A percentile compares a stretch with the other conserved stretches of the same genome.
These are phyloP conservation scores for Schizosaccharomyces cryophilus DNA, from an alignment of 805 yeast genomes.

Conservation along the genomic window DNA sequence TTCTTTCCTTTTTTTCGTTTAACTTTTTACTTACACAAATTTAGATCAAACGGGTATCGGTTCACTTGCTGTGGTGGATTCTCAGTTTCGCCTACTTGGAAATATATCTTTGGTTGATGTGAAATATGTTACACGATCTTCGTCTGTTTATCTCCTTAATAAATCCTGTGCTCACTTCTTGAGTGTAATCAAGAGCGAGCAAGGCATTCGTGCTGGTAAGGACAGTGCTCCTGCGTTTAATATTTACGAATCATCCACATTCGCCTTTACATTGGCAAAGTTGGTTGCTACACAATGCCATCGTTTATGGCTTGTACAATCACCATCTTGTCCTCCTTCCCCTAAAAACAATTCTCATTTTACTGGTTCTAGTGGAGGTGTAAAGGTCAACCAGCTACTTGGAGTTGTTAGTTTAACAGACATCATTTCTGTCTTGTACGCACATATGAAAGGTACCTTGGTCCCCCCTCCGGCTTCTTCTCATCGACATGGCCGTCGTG, in stretches of 20 bases:
- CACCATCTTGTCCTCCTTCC: slow-evolving; percentile 1
- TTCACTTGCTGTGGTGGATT: slow-evolving; percentile 79
- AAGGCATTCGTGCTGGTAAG: slow-evolving; percentile 84
- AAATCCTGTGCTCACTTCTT: slow-evolving; percentile 72
- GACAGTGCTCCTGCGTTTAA: slow-evolving; percentile 94
- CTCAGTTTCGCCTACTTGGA: slow-evolving; percentile 51
- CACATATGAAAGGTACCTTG: neutral
- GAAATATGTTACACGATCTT: slow-evolving; percentile 28
- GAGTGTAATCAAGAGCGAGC: slow-evolving; percentile 56
- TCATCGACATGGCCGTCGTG: neutral
- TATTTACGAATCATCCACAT: slow-evolving; percentile 51
- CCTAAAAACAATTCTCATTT: neutral
- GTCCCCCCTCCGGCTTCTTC: neutral
- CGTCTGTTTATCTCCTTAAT: slow-evolving; percentile 53
- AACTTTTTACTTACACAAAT: slow-evolving; percentile 11
- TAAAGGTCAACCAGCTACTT: neutral
- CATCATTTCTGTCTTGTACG: neutral
- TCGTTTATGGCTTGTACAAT: slow-evolving; percentile 16
- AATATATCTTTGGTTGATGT: slow-evolving; percentile 90
- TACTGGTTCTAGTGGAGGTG: neutral
- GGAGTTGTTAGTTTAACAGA: neutral
- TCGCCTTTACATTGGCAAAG: slow-evolving; percentile 79
- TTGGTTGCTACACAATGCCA: slow-evolving; percentile 87
- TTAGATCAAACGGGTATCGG: slow-evolving; percentile 50
- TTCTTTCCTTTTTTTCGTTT: neutral